Base-by-base conservation (phyloP, 352 stramenopile species). In the Globisporangium apiculatum region DNA sequence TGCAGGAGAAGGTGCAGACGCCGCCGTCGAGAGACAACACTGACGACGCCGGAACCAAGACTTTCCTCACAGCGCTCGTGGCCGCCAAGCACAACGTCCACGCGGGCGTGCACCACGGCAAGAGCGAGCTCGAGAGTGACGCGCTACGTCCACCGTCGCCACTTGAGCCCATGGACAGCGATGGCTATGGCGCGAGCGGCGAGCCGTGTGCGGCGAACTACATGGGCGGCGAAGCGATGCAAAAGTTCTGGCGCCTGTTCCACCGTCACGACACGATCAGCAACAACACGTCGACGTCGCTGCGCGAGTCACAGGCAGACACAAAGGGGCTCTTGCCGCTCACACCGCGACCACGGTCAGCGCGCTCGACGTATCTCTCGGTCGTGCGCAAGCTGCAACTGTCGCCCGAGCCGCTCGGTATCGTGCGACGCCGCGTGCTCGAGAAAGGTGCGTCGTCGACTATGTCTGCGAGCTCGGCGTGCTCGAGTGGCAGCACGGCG, bases 241-340 rank as follows among this genome's bases (percentile, higher is more conserved):
- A 76, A 11, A 62, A 69, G 31, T 90, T 90, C 64, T 92, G 82
- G 79, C 59, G 56, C 36, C 74, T 87, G 49, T 92, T 92, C 56
- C 82, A 89, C 38, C 75, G 72, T 3, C 74, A 92, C 50, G 77
- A 89, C 51, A 69, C 62, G 0, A 67, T 85, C 37, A 70, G 73
- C 58, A 83, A 86, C 63, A 74, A 86, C 64, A 72, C 72, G 57
- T 53, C 50, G 35, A 62, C 42, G 5, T 51, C 57, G 7, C 31
- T 55, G 11, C 48, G 24, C n/a, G 48, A 18, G 15, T 36, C 42
- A 10, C 24, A 9, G 3, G 3, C 12, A 1, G 46, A 10, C 10
- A 17, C 51, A 24, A 54, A 50, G 2, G 48, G 55, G 7, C 18
- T 73, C 3, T 36, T 72, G 43, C 57, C 65, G 4, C 36, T 54